These are phyloP conservation scores for Ceratocystis colombiana DNA, from an alignment of 2,329 filamentous ascomycete species.

Conservation along the genomic window DNA sequence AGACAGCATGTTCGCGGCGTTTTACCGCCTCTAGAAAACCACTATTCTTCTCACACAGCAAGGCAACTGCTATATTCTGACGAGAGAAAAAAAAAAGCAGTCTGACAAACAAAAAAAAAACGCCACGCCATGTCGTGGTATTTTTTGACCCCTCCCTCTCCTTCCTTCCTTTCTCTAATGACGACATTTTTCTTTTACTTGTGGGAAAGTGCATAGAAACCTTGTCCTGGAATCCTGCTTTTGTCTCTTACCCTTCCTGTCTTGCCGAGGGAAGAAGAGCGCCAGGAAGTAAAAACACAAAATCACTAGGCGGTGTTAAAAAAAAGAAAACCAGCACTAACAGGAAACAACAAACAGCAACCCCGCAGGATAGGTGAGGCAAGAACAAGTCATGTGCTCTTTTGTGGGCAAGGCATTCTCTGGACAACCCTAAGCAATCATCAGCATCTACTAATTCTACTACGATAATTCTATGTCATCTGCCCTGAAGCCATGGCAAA, in stretches of 20 bases:
- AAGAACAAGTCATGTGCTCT: too few species aligned
- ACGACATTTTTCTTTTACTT: slow-evolving; percentile 5
- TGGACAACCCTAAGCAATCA: background rate
- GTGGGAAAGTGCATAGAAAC: slow-evolving; percentile 9
- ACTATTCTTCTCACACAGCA: background rate
- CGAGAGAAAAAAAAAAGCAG: background rate
- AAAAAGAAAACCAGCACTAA: background rate
- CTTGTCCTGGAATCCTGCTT: slow-evolving; percentile 6
- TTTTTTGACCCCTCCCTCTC: background rate
- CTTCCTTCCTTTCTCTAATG: slow-evolving; percentile 9
- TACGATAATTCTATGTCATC: background rate
- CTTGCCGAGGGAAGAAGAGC: background rate
- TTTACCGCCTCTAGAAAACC: background rate
- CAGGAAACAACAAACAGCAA: background rate
- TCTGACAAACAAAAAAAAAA: background rate
- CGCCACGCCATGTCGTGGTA: background rate
- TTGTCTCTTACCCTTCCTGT: background rate
- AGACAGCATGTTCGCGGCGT: background rate
- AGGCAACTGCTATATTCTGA: background rate
- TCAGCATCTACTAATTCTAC: background rate
- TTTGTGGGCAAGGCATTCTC: background rate
- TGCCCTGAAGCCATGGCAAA: background rate
- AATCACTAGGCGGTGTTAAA: background rate
- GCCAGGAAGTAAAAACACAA: background rate
- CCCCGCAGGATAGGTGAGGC: too few species aligned